Evolutionary conservation across 306 rosid genomes (phyloP).

Genomic region (Fragaria ananassa): DNA sequence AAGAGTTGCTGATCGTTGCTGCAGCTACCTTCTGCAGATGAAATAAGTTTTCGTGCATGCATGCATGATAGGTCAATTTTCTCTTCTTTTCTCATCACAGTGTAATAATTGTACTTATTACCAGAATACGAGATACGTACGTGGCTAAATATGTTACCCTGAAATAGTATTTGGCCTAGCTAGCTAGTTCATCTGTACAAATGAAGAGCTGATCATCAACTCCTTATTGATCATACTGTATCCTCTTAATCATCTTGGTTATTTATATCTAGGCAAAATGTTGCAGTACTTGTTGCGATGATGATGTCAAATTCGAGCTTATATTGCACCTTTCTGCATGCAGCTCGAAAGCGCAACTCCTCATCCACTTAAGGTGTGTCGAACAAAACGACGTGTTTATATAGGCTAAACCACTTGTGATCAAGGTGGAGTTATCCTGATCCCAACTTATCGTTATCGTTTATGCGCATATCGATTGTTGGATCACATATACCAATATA

Average conservation of each 20-base stretch:
- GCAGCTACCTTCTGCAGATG: background rate
- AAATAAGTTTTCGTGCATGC: background rate
- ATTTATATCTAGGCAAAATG: background rate
- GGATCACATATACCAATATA: background rate
- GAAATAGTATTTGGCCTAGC: too few species aligned
- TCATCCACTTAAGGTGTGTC: background rate
- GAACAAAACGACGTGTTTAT: background rate
- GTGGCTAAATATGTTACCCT: background rate
- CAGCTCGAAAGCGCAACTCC: constrained; percentile 20
- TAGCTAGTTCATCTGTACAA: background rate
- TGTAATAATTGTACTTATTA: background rate
- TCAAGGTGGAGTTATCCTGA: background rate
- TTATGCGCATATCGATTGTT: background rate
- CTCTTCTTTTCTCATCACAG: background rate
- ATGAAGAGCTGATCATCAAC: background rate
- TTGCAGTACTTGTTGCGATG: background rate
- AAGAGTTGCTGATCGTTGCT: background rate
- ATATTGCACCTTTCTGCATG: background rate
- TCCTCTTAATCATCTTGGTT: background rate
- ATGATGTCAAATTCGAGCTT: background rate
- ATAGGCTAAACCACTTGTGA: background rate
- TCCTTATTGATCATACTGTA: background rate
- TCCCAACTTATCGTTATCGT: background rate
- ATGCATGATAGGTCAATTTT: background rate
- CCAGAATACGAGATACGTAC: too few species aligned